Evolutionary conservation across 2,329 filamentous ascomycete species (phyloP), one percentile per base, ranked within the genome.

Genomic region (Diaporthe eres): DNA sequence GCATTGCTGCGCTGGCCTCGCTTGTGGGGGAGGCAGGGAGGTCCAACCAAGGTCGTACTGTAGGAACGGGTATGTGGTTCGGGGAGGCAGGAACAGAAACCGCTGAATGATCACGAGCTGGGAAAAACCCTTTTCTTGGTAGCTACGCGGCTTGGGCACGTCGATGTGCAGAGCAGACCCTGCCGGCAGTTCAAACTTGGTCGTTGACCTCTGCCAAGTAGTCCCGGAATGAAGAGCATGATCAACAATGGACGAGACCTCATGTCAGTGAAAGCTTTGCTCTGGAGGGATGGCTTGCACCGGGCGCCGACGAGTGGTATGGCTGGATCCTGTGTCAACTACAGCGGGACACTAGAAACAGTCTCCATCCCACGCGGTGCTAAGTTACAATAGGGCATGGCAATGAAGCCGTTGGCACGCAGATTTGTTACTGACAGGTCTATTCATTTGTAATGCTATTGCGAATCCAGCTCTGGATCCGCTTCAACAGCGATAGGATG

Each of bases 401-500:
- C 22, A 28, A 51, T 10, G 31, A 39, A 49, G 19, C 34, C 4
- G n/a, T 22, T 42, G n/a, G 6, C 15, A 13, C 28, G n/a, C n/a
- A 13, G 28, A n/a, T 19, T 37, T 10, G 9, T 28, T 15, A 39
- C 25, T 22, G 7, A 13, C 34, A 44, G 4, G 34, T 44, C 58
- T 34, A 47, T 53, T 44, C 2, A 44, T 25, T 15, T 55, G 60
- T 28, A 15, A 13, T 51, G 5, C 42, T 60, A 72, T 13, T 49
- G 28, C 1, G 22, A 19, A 19, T 65, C 47, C 57, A 73, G 31
- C 2, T 42, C 71, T 34, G 34, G 58, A 37, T 88, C 87, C 53
- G 83, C 84, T 63, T 89, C 87, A 22, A 90, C 88, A 6, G 83
- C 86, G 72, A 90, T 86, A 77, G 87, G 86, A 60, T 86, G 83